These are phyloP conservation scores for Talaromyces verruculosus DNA, from an alignment of 2,329 filamentous ascomycete genomes.

Conservation along the genomic window DNA sequence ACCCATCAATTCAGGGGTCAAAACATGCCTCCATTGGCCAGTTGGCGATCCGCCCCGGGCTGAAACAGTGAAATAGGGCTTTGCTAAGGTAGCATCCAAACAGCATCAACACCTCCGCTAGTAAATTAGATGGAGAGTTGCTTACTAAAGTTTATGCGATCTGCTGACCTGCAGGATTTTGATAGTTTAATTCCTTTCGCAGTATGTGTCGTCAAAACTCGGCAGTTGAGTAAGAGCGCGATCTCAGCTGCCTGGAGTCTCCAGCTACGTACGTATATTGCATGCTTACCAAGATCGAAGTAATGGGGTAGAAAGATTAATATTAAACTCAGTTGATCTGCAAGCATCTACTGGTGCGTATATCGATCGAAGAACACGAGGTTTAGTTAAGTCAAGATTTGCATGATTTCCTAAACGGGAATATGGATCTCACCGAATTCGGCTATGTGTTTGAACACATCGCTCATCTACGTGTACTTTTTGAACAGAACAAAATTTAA, in stretches of 20 bases:
- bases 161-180: neutral
- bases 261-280: neutral
- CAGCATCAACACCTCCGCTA: neutral
- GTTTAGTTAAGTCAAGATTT: neutral
- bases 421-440: constrained; percentile 15
- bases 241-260: neutral
- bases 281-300: neutral
- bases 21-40: neutral
- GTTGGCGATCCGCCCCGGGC: neutral
- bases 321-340: neutral
- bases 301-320: neutral
- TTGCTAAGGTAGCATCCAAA: constrained; percentile 5
- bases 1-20: neutral
- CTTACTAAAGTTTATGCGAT: neutral
- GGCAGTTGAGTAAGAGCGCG: neutral
- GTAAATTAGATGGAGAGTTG: neutral
- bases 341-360: neutral
- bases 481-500: neutral
- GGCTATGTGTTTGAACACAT: constrained; percentile 3
- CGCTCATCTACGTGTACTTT: neutral
- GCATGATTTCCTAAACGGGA: constrained; percentile 13
- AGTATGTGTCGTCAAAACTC: neutral
- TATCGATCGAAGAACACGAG: neutral
- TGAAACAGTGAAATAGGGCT: constrained; percentile 14
- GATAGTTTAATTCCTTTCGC: neutral